Evolutionary conservation across 345 rosid species (phyloP).

Genomic region (Lepidium aucheri): DNA sequence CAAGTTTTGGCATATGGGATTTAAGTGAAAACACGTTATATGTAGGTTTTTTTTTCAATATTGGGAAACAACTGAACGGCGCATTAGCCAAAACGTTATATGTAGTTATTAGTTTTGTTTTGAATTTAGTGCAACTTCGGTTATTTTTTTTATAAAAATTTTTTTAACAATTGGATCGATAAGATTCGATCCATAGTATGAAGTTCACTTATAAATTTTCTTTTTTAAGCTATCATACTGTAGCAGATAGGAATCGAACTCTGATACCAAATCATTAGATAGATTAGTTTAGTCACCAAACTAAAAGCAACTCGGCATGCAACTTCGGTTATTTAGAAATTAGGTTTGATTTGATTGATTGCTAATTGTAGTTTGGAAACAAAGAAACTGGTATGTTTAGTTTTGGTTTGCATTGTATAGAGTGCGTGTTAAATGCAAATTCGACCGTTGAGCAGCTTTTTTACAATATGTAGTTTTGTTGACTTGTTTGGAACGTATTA

Average conservation of each 20-base stretch:
- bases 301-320: no score
- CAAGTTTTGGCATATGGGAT: background rate
- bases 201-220: no score
- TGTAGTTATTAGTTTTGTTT: background rate
- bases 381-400: background rate
- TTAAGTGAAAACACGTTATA: background rate
- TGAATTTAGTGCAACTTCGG: background rate
- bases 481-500: constrained; percentile 21
- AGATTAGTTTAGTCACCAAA: no score
- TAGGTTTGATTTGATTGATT: background rate
- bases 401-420: background rate
- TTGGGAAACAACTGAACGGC: no score
- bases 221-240: no score
- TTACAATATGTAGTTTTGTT: constrained; percentile 13
- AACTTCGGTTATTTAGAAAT: background rate
- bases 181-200: no score
- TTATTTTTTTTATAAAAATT: no score
- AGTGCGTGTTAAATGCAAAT: constrained; percentile 13
- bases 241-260: no score
- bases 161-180: no score
- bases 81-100: no score
- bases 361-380: background rate
- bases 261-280: no score
- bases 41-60: no score
- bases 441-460: constrained; percentile 26